Conservation (phyloP, 2,329 filamentous ascomycete species). For the Fusarium abutilonis region DNA sequence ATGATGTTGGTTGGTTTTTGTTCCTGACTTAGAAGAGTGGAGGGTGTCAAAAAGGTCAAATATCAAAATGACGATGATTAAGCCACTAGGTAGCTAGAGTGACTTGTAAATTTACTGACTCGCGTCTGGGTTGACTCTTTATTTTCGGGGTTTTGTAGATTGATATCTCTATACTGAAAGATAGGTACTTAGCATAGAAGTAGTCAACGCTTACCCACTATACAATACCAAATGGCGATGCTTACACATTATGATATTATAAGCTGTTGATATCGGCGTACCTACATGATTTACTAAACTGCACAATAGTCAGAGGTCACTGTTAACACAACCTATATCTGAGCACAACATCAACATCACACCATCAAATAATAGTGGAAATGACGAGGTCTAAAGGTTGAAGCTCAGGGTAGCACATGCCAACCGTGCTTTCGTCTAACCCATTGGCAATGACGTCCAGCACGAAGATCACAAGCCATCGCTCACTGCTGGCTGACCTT, state of each 20-base stretch:
- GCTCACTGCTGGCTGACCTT: not conserved
- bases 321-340: not conserved
- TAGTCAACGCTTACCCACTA: too few relatives aligned
- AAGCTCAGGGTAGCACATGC: slow-evolving; percentile 10
- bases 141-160: not conserved
- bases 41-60: not conserved
- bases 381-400: slow-evolving; percentile 4
- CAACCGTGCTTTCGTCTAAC: not conserved
- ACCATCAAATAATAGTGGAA: slow-evolving; percentile 5
- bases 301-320: slow-evolving; percentile 4
- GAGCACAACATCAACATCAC: not conserved
- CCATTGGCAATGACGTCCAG: not conserved
- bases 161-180: not conserved
- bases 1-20: slow-evolving; percentile 24
- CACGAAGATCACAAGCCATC: slow-evolving; percentile 2
- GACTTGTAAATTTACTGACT: not conserved
- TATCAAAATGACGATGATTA: not conserved
- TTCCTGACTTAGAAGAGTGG: slow-evolving; percentile 18
- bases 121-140: not conserved
- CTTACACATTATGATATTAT: too few relatives aligned
- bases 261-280: too few relatives aligned
- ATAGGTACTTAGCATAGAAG: too few relatives aligned
- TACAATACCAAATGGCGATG: too few relatives aligned
- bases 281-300: not conserved
- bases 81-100: not conserved